Conservation (phyloP, 1,284 basidiomycete genomes). For the Trichosporon coremiiforme region DNA sequence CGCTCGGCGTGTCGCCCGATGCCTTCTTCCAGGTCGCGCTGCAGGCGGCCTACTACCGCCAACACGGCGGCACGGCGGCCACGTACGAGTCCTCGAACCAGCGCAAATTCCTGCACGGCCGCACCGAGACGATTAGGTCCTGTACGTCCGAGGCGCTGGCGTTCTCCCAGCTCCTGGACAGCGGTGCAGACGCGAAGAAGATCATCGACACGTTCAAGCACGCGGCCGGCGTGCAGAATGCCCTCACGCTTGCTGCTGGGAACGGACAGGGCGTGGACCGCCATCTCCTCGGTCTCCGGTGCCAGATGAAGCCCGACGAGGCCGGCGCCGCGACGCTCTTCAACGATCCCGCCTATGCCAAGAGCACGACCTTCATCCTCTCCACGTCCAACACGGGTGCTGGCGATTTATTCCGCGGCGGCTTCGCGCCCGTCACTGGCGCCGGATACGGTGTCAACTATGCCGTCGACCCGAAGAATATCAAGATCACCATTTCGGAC, state of each 20-base stretch:
- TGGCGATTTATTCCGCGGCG: conserved; percentile 29
- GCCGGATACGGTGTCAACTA: conserved; percentile 29
- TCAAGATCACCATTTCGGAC: conserved; percentile 26
- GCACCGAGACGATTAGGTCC: conserved; percentile 28
- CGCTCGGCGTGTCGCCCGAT: conserved; percentile 27
- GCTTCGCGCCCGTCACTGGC: conserved; percentile 24
- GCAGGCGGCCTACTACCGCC: conserved; percentile 25
- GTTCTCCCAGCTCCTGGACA: conserved; percentile 18
- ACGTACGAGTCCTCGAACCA: conserved; percentile 28
- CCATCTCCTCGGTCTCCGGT: conserved; percentile 29
- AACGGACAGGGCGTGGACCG: conserved; percentile 28
- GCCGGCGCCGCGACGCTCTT: conserved; percentile 17
- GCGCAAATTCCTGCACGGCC: conserved; percentile 28
- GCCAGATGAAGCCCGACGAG: conserved; percentile 24
- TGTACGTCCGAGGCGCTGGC: conserved; percentile 21
- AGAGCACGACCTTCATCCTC: conserved; percentile 22
- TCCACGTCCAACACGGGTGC: conserved; percentile 29
- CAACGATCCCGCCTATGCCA: conserved; percentile 25
- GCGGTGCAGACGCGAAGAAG: not conserved
- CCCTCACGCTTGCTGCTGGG: conserved; percentile 21
- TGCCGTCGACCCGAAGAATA: conserved; percentile 27
- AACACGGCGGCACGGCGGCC: conserved; percentile 23
- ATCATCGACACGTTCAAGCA: conserved; percentile 26
- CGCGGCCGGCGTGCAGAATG: conserved; percentile 22
- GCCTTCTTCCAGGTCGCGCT: conserved; percentile 31